phyloP scores from a whole-genome alignment of 768 basidiomycete genomes.

The Boletus speciosus region DNA sequence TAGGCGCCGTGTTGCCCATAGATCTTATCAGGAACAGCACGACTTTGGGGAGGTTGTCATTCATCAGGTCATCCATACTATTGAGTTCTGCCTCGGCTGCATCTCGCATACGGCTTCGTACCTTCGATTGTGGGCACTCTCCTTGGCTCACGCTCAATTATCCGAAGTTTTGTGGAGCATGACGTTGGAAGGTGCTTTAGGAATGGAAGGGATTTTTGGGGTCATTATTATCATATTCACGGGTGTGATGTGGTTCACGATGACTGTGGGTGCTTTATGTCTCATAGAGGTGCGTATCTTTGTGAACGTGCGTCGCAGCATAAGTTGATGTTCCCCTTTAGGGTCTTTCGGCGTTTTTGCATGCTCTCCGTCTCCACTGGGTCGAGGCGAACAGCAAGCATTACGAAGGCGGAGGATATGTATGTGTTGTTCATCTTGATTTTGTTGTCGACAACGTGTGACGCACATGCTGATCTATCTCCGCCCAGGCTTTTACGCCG shows the following conservation, averaged over 20 bases:
- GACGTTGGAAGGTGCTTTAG: constrained; percentile 67
- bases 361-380: constrained; percentile 96
- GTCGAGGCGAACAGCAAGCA: constrained; percentile 98
- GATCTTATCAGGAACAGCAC: constrained; percentile 61
- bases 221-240: constrained; percentile 48
- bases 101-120: constrained; percentile 97
- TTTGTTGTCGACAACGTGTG: constrained; percentile 22
- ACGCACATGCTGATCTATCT: constrained; percentile 26
- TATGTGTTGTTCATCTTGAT: constrained; percentile 41
- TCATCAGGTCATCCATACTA: constrained; percentile 97
- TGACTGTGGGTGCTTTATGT: constrained; percentile 79
- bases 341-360: constrained; percentile 94
- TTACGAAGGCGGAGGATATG: constrained; percentile 86
- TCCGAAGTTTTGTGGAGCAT: constrained; percentile 92
- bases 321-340: constrained; percentile 27
- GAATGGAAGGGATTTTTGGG: constrained; percentile 63
- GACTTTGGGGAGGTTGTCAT: constrained; percentile 94
- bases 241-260: constrained; percentile 69
- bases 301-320: constrained; percentile 17
- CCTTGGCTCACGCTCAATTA: constrained; percentile 95
- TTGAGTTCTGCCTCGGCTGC: constrained; percentile 98
- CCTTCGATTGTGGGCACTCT: constrained; percentile 94
- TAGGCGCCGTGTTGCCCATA: constrained; percentile 5
- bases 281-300: constrained; percentile 81
- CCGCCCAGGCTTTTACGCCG: constrained; percentile 44